phyloP scores from a whole-genome alignment of 2,329 filamentous ascomycete species.

The Geosmithia putterillii region DNA sequence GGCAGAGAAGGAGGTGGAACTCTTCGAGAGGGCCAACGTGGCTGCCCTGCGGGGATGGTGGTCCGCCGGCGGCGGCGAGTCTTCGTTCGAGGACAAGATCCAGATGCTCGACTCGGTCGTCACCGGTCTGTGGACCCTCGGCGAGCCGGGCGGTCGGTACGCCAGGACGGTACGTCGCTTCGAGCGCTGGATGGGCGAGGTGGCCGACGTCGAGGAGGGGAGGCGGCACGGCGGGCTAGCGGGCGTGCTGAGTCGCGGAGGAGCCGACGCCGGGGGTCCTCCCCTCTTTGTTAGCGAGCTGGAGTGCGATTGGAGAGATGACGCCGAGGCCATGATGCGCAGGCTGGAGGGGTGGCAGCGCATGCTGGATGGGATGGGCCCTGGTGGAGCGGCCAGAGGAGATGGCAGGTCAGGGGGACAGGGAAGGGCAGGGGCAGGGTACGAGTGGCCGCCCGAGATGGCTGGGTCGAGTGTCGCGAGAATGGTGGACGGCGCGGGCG shows the following conservation, averaged over 20 bases:
- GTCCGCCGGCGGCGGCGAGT: conserved; percentile 6
- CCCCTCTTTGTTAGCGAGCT: conserved; percentile 41
- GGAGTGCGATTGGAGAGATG: conserved; percentile 45
- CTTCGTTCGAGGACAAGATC: conserved; percentile 39
- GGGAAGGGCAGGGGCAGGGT: too few species aligned
- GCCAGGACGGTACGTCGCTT: conserved; percentile 42
- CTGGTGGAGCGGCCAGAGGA: background rate
- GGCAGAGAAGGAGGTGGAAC: conserved; percentile 24
- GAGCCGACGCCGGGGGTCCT: conserved; percentile 15
- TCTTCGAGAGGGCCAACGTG: conserved; percentile 36
- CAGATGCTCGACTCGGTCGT: conserved; percentile 45
- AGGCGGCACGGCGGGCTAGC: conserved; percentile 22
- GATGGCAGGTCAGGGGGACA: background rate
- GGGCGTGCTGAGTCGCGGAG: conserved; percentile 16
- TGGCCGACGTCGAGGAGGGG: conserved; percentile 32
- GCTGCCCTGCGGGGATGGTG: conserved; percentile 40
- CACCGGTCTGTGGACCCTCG: conserved; percentile 43
- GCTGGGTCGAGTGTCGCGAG: conserved; percentile 26
- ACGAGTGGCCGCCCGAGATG: conserved; percentile 7
- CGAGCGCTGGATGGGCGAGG: conserved; percentile 42
- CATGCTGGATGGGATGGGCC: conserved; percentile 34
- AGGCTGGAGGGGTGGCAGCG: conserved; percentile 42
- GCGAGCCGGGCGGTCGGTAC: conserved; percentile 43
- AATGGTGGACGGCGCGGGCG: conserved; percentile 33
- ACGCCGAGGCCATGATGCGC: conserved; percentile 37